These are phyloP conservation scores for Alternaria brassicicola DNA, from an alignment of 2,329 filamentous ascomycete species.

Conservation along the genomic window DNA sequence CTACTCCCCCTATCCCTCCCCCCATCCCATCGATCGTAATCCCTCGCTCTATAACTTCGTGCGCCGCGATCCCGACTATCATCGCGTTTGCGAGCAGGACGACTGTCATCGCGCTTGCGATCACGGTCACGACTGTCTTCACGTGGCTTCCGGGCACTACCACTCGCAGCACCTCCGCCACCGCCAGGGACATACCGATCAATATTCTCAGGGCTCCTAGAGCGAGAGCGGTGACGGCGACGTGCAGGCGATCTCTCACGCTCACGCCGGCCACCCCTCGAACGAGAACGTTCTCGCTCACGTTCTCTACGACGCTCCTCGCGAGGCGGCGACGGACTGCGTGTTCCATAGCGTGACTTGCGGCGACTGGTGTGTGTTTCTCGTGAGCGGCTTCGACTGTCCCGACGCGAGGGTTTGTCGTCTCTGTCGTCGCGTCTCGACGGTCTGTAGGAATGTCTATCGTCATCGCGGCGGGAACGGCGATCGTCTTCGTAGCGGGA, in stretches of 20 bases:
- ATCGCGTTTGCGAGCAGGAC: slow-evolving; percentile 34
- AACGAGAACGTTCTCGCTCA: slow-evolving; percentile 31
- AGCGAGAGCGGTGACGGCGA: slow-evolving; percentile 30
- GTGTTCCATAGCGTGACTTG: slow-evolving; percentile 37
- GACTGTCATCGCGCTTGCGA: slow-evolving; percentile 39
- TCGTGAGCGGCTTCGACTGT: slow-evolving; percentile 40
- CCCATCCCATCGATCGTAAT: slow-evolving; percentile 48
- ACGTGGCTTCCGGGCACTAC: slow-evolving; percentile 32
- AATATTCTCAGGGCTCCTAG: slow-evolving; percentile 46
- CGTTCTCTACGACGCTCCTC: slow-evolving; percentile 34
- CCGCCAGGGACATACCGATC: slow-evolving; percentile 47
- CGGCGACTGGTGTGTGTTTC: slow-evolving; percentile 37
- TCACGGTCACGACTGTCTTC: slow-evolving; percentile 24
- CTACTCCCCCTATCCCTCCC: slow-evolving; percentile 29
- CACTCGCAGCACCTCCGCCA: slow-evolving; percentile 16
- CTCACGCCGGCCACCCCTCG: slow-evolving; percentile 23
- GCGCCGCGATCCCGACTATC: slow-evolving; percentile 43
- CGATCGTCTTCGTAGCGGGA: slow-evolving; percentile 34
- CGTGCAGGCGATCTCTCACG: slow-evolving; percentile 28
- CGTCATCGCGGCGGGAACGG: slow-evolving; percentile 33
- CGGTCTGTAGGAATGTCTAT: slow-evolving; percentile 34
- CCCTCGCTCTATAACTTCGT: slow-evolving; percentile 50
- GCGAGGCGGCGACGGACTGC: slow-evolving; percentile 34
- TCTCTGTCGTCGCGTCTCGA: slow-evolving; percentile 37
- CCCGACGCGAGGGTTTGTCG: slow-evolving; percentile 26